Conservation (phyloP, 129 eudicot species). For the Pseudognaphalium luteoalbum region DNA sequence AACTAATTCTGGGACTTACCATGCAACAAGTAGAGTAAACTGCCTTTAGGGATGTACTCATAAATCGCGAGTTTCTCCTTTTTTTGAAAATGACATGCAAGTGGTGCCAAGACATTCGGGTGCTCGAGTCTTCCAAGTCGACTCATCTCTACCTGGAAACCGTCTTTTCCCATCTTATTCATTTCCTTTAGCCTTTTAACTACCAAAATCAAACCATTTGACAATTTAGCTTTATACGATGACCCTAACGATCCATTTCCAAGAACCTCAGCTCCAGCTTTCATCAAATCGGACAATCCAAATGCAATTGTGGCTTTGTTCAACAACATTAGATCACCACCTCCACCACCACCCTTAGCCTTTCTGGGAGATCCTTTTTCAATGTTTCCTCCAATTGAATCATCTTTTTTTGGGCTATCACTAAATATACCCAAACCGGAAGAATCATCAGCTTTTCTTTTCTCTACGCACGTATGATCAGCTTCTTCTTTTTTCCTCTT, state of each 20-base stretch:
- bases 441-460: constrained; percentile 27
- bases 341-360: constrained; percentile 32
- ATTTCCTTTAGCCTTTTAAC: constrained; percentile 67
- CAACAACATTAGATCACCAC: constrained; percentile 50
- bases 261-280: constrained; percentile 71
- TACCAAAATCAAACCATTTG: constrained; percentile 47
- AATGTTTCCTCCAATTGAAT: constrained; percentile 4
- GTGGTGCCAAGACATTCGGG: constrained; percentile 54
- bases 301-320: constrained; percentile 52
- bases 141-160: constrained; percentile 50
- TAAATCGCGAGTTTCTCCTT: constrained; percentile 69
- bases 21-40: constrained; percentile 59
- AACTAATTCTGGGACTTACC: constrained; percentile 34
- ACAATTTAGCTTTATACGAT: constrained; percentile 58
- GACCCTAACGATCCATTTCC: constrained; percentile 70
- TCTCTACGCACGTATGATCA: constrained; percentile 2
- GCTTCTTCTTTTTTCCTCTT: constrained; percentile 32
- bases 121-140: constrained; percentile 53
- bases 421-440: constrained; percentile 26
- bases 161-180: constrained; percentile 41
- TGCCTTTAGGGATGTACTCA: constrained; percentile 69
- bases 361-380: constrained; percentile 27
- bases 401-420: constrained; percentile 18
- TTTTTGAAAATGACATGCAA: constrained; percentile 65
- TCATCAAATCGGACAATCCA: constrained; percentile 67